A percentile compares a stretch with the other conserved stretches of the same genome.
Evolutionary conservation across 2,329 filamentous ascomycete species (phyloP).

Genomic region (Phaeophleospora eucalypticola): DNA sequence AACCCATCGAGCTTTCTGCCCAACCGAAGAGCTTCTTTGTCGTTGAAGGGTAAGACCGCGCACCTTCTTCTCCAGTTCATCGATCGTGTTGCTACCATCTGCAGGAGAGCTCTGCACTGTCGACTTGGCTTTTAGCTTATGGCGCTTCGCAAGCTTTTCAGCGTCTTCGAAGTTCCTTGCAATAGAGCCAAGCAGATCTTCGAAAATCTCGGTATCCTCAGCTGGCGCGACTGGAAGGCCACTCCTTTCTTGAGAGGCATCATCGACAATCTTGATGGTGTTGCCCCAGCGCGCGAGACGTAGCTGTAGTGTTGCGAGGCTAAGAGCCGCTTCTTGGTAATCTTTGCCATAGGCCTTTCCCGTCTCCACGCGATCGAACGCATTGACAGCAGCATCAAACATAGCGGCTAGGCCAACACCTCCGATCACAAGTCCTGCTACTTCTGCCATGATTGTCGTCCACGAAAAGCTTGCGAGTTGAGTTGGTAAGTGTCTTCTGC

Average conservation of each 20-base stretch:
- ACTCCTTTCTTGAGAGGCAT: neutral
- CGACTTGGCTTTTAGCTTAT: neutral
- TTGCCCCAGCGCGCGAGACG: conserved; percentile 15
- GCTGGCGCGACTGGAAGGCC: neutral
- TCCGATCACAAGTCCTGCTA: conserved; percentile 22
- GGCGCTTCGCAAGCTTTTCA: neutral
- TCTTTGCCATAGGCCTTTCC: conserved; percentile 34
- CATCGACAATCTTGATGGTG: conserved; percentile 2
- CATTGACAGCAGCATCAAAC: conserved; percentile 39
- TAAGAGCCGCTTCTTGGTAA: conserved; percentile 34
- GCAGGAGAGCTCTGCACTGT: neutral
- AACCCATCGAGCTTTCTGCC: conserved; percentile 9
- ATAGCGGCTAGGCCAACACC: conserved; percentile 34
- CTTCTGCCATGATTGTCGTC: conserved; percentile 5
- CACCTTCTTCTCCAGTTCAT: neutral
- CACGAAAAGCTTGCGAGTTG: no score
- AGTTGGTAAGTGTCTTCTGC: no score
- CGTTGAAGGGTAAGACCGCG: neutral
- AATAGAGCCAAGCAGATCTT: conserved; percentile 9
- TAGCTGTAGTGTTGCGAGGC: conserved; percentile 8
- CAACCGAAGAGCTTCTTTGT: neutral
- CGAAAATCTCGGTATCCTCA: neutral
- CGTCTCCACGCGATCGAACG: conserved; percentile 41
- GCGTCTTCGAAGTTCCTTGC: conserved; percentile 3
- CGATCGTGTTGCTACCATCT: neutral